Evolutionary conservation across 805 yeast species (phyloP).

Genomic region (Hanseniaspora valbyensis): DNA sequence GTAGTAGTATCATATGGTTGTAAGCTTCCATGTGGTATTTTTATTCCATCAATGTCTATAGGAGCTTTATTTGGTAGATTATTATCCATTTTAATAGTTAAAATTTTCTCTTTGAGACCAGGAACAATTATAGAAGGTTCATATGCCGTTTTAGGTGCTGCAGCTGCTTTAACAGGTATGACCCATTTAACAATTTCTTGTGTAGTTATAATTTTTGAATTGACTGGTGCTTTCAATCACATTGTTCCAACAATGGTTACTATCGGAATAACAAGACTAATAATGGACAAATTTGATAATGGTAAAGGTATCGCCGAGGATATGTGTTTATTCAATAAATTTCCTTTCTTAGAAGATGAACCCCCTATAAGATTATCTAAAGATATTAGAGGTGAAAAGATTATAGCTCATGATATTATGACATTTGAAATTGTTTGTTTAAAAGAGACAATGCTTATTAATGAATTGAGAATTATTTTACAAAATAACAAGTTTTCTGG

Average conservation of each 20-base stretch:
- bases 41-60: constrained; percentile 93
- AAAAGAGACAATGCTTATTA: constrained; percentile 23
- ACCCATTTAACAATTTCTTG: constrained; percentile 88
- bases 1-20: constrained; percentile 83
- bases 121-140: constrained; percentile 83
- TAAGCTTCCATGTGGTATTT: constrained; percentile 93
- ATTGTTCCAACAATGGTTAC: constrained; percentile 94
- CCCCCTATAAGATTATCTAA: constrained; percentile 50
- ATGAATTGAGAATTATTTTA: constrained; percentile 10
- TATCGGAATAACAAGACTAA: constrained; percentile 72
- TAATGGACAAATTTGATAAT: constrained; percentile 65
- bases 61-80: constrained; percentile 93
- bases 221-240: constrained; percentile 88
- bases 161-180: constrained; percentile 87
- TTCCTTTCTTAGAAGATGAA: constrained; percentile 61
- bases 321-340: constrained; percentile 78
- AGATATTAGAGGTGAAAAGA: constrained; percentile 37
- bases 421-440: constrained; percentile 23
- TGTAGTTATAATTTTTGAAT: constrained; percentile 88
- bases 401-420: constrained; percentile 44
- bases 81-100: constrained; percentile 61
- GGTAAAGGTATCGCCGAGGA: constrained; percentile 88
- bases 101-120: constrained; percentile 30
- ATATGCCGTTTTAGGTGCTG: constrained; percentile 92
- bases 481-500: constrained; percentile 20